Evolutionary conservation across 176 grass and related monocot species (phyloP).

Genomic region (Triticum monococcum): DNA sequence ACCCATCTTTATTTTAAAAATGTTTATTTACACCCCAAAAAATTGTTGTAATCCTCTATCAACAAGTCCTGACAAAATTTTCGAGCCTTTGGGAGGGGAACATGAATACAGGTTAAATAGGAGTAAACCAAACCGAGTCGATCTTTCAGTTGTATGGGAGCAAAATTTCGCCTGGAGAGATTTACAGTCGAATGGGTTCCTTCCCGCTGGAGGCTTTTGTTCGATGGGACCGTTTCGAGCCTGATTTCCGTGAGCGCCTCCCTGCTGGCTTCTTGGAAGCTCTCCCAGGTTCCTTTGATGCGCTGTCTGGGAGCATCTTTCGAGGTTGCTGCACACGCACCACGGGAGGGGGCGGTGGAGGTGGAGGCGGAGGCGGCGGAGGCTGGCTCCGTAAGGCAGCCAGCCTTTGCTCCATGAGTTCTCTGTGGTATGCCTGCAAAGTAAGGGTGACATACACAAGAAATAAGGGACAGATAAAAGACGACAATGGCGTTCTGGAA

Average conservation of each 20-base stretch:
- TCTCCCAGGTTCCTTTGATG: constrained; percentile 25
- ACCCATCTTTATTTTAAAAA: constrained; percentile 27
- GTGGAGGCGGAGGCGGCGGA: constrained; percentile 9
- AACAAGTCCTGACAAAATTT: constrained; percentile 57
- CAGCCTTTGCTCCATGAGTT: constrained; percentile 67
- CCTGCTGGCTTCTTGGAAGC: constrained; percentile 45
- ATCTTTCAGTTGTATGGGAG: constrained; percentile 20
- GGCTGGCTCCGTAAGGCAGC: constrained; percentile 40
- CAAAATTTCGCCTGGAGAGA: constrained; percentile 34
- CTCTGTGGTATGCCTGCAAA: constrained; percentile 84
- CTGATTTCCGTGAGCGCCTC: constrained; percentile 56
- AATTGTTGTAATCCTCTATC: constrained; percentile 43
- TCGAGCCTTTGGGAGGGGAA: constrained; percentile 19
- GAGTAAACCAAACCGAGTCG: constrained; percentile 26
- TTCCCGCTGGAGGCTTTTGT: constrained; percentile 31
- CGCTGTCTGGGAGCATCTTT: constrained; percentile 43
- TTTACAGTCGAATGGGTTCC: constrained; percentile 52
- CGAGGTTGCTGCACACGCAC: constrained; percentile 17
- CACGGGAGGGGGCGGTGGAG: constrained; percentile 37
- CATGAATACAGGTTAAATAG: constrained; percentile 33
- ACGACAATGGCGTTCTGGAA: background rate
- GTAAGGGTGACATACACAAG: background rate
- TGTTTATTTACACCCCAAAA: constrained; percentile 71
- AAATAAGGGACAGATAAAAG: background rate
- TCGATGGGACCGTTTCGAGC: constrained; percentile 53